Evolutionary conservation across 371 early-diverging fungal species (phyloP), one percentile per base, ranked within the genome.

Genomic region (Syncephalastrum contaminatum): DNA sequence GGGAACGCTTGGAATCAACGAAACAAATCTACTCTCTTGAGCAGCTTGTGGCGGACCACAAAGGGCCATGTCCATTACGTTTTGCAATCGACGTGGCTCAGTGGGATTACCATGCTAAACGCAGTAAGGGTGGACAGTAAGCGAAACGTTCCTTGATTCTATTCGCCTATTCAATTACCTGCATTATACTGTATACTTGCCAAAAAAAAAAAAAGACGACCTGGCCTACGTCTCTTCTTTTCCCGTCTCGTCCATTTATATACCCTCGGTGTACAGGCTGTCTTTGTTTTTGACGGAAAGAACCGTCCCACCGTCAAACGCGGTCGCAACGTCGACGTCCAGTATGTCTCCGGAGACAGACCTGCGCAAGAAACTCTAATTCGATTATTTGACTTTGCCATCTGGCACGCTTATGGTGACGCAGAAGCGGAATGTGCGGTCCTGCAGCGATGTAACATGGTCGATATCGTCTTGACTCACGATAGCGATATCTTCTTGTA

Each of bases 1-100:
- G 64, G 59, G 56, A 54, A 24, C 40, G 27, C 12, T 51, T 63
- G 43, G 52, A 39, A 27, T 42, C 55, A 12, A 45, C 59, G 0
- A 45, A 52, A 44, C 24, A 43, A 10, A 20, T 18, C 16, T 97
- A 96, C 64, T 90, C 94, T 4, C 81, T 98, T 49, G 98, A 98
- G 69, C 81, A 90, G 50, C 76, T 98, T 45, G 92, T 93, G 6
- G 70, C 83, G 2, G 87, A 53, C 20, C 54, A 47, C 7, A 21
- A 42, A 4, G 27, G 22, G 21, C 12, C 19, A 5, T 10, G 24
- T n/a, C 53, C 54, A 10, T 46, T 75, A 6, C 56, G 69, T 8
- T 47, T 75, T 1, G 75, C 75, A 10, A 67, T 75, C 30, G 75
- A 75, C 46, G 57, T 65, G 8, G 63, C 72, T 0, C n/a, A 69